Conservation (phyloP, 768 basidiomycete species). For the Ephemerocybe angulata region DNA sequence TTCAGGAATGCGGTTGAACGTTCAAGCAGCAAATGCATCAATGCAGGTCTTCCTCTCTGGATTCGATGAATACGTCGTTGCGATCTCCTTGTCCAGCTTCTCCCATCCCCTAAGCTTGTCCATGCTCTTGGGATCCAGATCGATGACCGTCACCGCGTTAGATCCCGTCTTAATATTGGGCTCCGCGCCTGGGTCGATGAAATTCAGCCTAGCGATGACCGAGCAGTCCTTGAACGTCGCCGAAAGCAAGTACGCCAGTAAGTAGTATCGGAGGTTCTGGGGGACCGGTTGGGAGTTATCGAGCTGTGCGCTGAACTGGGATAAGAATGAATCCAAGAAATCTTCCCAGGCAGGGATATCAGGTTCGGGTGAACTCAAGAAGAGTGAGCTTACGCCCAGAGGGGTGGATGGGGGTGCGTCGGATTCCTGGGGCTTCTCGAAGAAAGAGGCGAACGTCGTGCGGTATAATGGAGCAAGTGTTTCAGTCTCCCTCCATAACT, state of each 20-base stretch:
- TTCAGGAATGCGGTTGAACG: too few species aligned
- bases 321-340: conserved; percentile 56
- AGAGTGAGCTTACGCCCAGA: conserved; percentile 30
- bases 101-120: conserved; percentile 66
- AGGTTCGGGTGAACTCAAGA: conserved; percentile 44
- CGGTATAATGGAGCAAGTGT: conserved; percentile 21
- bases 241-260: conserved; percentile 78
- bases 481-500: conserved; percentile 37
- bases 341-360: conserved; percentile 59
- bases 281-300: conserved; percentile 37
- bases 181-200: conserved; percentile 20
- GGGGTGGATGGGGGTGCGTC: conserved; percentile 22
- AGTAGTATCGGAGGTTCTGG: conserved; percentile 54
- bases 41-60: conserved; percentile 28
- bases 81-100: conserved; percentile 66
- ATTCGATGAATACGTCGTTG: conserved; percentile 17
- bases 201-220: conserved; percentile 35
- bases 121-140: conserved; percentile 80
- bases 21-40: conserved; percentile 17
- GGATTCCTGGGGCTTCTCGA: conserved; percentile 13
- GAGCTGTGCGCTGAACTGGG: conserved; percentile 24
- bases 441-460: conserved; percentile 19
- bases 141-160: conserved; percentile 64
- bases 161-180: conserved; percentile 13
- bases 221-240: conserved; percentile 98